phyloP scores from a whole-genome alignment of 1,284 basidiomycete species.

The Cystobasidium pallidum region DNA sequence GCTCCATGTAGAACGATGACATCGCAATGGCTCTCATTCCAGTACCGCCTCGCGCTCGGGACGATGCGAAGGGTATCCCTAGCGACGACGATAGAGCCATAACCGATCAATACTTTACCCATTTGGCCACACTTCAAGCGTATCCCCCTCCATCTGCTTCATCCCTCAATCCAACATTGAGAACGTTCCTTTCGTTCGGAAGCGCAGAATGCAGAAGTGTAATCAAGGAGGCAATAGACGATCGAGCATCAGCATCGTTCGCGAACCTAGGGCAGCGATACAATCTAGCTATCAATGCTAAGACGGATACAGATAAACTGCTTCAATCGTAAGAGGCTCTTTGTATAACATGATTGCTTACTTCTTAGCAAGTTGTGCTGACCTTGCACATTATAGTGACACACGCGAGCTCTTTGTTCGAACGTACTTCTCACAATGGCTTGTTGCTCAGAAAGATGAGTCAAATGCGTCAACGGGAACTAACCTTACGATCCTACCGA shows the following conservation, averaged over 20 bases:
- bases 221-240: background rate
- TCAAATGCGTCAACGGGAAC: background rate
- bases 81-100: background rate
- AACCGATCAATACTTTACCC: constrained; percentile 2
- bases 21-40: constrained; percentile 12
- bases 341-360: background rate
- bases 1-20: constrained; percentile 10
- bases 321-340: constrained; percentile 1
- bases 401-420: constrained; percentile 27
- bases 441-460: constrained; percentile 7
- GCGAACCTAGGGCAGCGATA: background rate
- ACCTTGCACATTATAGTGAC: background rate
- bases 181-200: background rate
- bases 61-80: background rate
- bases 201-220: background rate
- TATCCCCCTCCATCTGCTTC: background rate
- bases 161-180: background rate
- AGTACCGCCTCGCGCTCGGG: background rate
- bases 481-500: constrained; percentile 34
- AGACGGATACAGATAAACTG: constrained; percentile 10
- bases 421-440: constrained; percentile 22
- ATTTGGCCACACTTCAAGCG: constrained; percentile 1
- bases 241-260: constrained; percentile 10
- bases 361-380: background rate
- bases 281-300: constrained; percentile 9